phyloP scores from a whole-genome alignment of 495 filamentous ascomycete genomes.

The Aspergillus campestris region DNA sequence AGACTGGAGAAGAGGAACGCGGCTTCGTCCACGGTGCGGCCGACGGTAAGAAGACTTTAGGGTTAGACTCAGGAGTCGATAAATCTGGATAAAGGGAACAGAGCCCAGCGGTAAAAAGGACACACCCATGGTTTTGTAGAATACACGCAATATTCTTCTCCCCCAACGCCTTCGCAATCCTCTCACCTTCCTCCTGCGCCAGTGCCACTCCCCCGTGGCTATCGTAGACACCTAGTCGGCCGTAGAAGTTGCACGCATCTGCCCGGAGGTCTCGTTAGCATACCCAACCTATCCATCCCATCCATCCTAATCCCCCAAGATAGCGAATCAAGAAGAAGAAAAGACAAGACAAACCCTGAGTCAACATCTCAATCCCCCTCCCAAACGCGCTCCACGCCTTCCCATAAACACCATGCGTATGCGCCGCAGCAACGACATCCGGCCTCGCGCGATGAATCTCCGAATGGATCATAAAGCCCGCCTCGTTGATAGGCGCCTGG shows the following conservation, averaged over 20 bases:
- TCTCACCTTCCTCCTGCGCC: constrained; percentile 50
- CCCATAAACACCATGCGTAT: constrained; percentile 40
- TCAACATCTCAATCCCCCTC: constrained; percentile 40
- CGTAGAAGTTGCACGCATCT: constrained; percentile 53
- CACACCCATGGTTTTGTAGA: constrained; percentile 55
- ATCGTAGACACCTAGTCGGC: constrained; percentile 42
- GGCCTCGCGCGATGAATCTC: constrained; percentile 43
- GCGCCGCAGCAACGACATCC: constrained; percentile 43
- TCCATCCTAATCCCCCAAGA: no score
- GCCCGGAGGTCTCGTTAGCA: background rate
- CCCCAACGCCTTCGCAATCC: constrained; percentile 53
- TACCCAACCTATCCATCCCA: no score
- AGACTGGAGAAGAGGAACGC: constrained; percentile 60
- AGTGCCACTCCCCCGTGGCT: constrained; percentile 51
- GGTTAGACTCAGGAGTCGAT: no score
- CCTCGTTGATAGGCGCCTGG: constrained; percentile 48
- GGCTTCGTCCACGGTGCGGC: constrained; percentile 56
- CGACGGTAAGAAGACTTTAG: constrained; percentile 46
- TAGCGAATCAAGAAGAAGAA: no score
- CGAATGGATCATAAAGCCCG: constrained; percentile 60
- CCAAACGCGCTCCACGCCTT: constrained; percentile 43
- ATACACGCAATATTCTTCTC: constrained; percentile 54
- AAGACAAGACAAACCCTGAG: constrained; percentile 20
- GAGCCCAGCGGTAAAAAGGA: no score
- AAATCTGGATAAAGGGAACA: no score